Evolutionary conservation across 306 rosid genomes (phyloP), one percentile per base, ranked within the genome.

Genomic region (Cucumis hystrix): DNA sequence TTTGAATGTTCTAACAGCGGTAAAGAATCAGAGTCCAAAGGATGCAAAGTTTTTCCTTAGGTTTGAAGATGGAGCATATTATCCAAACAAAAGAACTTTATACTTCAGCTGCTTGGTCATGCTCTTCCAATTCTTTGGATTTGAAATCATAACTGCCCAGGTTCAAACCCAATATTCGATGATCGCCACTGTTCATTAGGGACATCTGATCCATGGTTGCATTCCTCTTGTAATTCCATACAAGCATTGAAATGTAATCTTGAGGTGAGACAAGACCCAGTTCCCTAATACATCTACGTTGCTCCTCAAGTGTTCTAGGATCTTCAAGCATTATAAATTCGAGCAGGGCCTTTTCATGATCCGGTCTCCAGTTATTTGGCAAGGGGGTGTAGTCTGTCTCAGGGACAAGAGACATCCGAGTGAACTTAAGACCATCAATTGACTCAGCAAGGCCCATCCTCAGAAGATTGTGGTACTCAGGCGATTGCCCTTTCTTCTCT

Each of bases 381-480:
- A 94, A 91, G 28, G 91, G 96, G 58, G 92, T 82, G 85, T 94
- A 94, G 84, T 94, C 98, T 20, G 96, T 85, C 82, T 92, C 98
- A 0, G 98, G 98, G 40, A 92, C 92, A 63, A 94, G 93, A 47
- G 97, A 84, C 93, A 94, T 86, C 86, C 98, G 87, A 23, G 98
- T 94, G 81, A 85, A 94, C 8, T 90, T 93, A 78, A 94, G 97
- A 70, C 98, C 97, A 39, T 94, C 98, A 10, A 94, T 94, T 45
- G 98, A 94, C 82, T 94, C 97, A 6, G 77, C 97, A 66, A 94
- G 97, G 76, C 97, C 98, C 98, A 94, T 94, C 84, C 96, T 90
- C 80, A 94, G 81, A 83, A 94, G 82, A 88, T 94, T 94, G 55
- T 92, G 96, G 79, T 92, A 94, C 85, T 94, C 96, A 4, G 95